Base-by-base conservation (phyloP, 768 basidiomycete genomes). In the Termitomyces sp. region DNA sequence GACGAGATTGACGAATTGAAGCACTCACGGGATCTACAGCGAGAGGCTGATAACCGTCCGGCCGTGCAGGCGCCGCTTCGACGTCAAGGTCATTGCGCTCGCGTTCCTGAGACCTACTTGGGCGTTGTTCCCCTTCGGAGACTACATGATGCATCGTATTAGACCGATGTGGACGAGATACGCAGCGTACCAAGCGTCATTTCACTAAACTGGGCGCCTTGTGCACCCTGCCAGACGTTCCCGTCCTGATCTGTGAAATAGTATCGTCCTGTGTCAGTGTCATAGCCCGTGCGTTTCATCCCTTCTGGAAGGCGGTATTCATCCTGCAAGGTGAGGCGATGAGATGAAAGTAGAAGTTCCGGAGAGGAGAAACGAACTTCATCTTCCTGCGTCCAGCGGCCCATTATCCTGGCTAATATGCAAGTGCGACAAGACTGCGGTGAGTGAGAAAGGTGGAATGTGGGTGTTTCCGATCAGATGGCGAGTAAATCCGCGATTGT, bases 241-340 rank as follows among this genome's bases (percentile, higher is more conserved):
- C 88, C 87, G 48, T 77, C 78, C 14, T 61, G 47, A 68, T 84
- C 83, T 26, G 78, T 77, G 72, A 85, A 92, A 66, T 79, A 78
- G 73, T 91, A 90, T 49, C 79, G 73, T 50, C 81, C 79, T 1
- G 78, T 77, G 72, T 92, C 90, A 4, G 85, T 73, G 70, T 92
- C 90, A 66, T 91, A 92, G 12, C 88, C 90, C 57, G 88, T 81
- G 35, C 90, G 83, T 60, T 82, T 74, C 80, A 83, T 79, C 53
- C 82, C 82, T 58, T 77, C 78, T 13, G 82, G 81, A 7, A 83
- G 71, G 36, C 80, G 77, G 66, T 77, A 73, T 51, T 75, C 76
- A 63, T 83, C 81, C 81, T 82, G 52, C 0, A 47, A 63, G 66
- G 68, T 24, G 58, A 45, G 33, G 13, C 6, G 38, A 40, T 52